Conservation (phyloP, 1,139 yeast genomes). For the Kurtzmaniella quercitrusa region DNA sequence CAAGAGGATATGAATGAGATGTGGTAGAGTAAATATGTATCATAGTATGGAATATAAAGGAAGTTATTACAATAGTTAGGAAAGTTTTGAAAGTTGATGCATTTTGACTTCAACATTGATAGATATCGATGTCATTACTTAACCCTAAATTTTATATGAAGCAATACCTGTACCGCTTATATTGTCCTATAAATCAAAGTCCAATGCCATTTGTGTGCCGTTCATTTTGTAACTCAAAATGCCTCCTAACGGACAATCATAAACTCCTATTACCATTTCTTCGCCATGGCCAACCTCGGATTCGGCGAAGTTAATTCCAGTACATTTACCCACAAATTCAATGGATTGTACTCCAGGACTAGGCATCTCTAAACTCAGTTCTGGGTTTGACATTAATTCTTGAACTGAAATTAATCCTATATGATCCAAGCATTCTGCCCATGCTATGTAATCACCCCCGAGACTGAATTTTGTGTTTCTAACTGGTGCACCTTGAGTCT, state of each 20-base stretch:
- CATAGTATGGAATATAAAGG: too few species aligned
- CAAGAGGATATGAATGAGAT: constrained; percentile 41
- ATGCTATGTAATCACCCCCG: constrained; percentile 42
- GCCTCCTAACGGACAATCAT: constrained; percentile 59
- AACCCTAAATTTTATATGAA: too few species aligned
- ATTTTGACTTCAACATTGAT: too few species aligned
- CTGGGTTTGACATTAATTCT: constrained; percentile 18
- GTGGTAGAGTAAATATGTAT: constrained; percentile 35
- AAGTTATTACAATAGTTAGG: too few species aligned
- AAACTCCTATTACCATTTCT: constrained; percentile 48
- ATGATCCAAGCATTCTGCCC: constrained; percentile 63
- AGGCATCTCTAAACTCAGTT: neutral
- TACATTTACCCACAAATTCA: constrained; percentile 55
- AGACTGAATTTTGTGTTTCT: constrained; percentile 50
- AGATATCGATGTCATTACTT: neutral
- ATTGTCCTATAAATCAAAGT: constrained; percentile 31
- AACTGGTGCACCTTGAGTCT: constrained; percentile 42
- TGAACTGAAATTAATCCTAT: constrained; percentile 45
- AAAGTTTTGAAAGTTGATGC: too few species aligned
- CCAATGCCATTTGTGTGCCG: constrained; percentile 32
- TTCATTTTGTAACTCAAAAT: constrained; percentile 45
- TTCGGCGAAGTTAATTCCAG: constrained; percentile 51
- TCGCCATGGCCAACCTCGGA: constrained; percentile 45
- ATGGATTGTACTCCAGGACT: constrained; percentile 41
- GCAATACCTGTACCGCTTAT: neutral